Base-by-base conservation (phyloP, 192 early-diverging fungal species). In the Coemansia sp. region DNA sequence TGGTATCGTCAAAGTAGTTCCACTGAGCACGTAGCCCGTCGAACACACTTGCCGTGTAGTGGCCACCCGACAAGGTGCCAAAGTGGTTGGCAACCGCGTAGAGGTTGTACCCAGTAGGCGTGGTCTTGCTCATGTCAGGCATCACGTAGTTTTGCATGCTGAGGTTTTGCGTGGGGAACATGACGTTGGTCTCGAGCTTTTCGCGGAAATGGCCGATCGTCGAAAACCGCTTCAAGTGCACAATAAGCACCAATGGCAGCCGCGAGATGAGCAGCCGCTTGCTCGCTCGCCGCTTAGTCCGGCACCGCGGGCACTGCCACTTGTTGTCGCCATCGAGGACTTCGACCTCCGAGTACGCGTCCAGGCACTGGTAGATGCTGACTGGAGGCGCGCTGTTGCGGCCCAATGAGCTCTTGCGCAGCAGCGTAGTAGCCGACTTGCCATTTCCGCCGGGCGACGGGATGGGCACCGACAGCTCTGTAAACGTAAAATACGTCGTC, bases 181-280 rank as follows among this genome's bases (percentile, higher is more conserved):
- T 79, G 1, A 98, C 94, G 68, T 87, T 83, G 0, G 92, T 93
- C 49, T 96, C 94, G 31, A 99, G 71, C 68, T 98, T 98, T 73
- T 97, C 90, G 42, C 91, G 87, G 73, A 98, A 98, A 8, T 94
- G 96, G 0, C 96, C 96, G 58, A 93, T 82, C 35, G 86, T 94
- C 19, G 91, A 97, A 59, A 98, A 99, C 53, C 96, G 87, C 74
- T 98, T 99, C 67, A 99, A 64, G 62, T 98, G 95, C 54, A 99
- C 87, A 53, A 98, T 72, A n/a, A 99, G 77, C 32, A 99, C 90
- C 51, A 90, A 84, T 1, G 98, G 98, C 27, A 98, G 75, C 25
- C 88, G 83, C 1, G 93, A 90, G 12, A 99, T 83, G 12, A 88
- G 85, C 40, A 97, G 67, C 19, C 78, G 81, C 71, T 99, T 99